Evolutionary conservation across 2,329 filamentous ascomycete species (phyloP).

Genomic region (Colletotrichum liriopes): DNA sequence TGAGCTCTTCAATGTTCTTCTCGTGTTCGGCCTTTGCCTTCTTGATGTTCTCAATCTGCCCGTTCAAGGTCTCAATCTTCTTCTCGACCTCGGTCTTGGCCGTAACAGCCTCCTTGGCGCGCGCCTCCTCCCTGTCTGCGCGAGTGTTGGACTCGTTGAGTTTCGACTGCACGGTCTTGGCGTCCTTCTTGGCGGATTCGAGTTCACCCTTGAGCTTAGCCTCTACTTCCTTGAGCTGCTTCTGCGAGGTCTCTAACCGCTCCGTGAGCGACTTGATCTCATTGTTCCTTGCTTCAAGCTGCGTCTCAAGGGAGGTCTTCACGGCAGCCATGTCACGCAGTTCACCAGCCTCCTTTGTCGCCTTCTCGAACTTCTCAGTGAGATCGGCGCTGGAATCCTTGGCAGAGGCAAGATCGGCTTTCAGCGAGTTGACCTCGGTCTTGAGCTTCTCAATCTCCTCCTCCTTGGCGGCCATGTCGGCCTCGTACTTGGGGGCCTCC

Average conservation of each 20-base stretch:
- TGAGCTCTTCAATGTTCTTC: slow-evolving; percentile 59
- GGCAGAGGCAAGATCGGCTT: slow-evolving; percentile 78
- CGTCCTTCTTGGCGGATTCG: slow-evolving; percentile 48
- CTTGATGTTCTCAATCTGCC: slow-evolving; percentile 60
- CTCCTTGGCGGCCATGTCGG: slow-evolving; percentile 62
- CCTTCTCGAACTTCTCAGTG: slow-evolving; percentile 76
- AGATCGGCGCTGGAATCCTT: slow-evolving; percentile 80
- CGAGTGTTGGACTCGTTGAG: slow-evolving; percentile 46
- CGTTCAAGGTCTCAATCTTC: slow-evolving; percentile 56
- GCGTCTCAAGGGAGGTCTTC: slow-evolving; percentile 63
- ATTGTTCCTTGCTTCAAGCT: slow-evolving; percentile 64
- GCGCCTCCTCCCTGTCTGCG: slow-evolving; percentile 50
- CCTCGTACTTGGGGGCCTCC: slow-evolving; percentile 81
- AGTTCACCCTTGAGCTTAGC: slow-evolving; percentile 49
- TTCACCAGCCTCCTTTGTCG: slow-evolving; percentile 74
- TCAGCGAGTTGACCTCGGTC: slow-evolving; percentile 76
- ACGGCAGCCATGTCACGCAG: slow-evolving; percentile 57
- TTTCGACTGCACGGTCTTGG: slow-evolving; percentile 48
- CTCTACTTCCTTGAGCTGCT: slow-evolving; percentile 62
- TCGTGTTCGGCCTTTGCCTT: slow-evolving; percentile 58
- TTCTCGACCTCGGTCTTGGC: slow-evolving; percentile 61
- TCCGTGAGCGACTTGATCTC: slow-evolving; percentile 68
- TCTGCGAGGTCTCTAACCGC: slow-evolving; percentile 60
- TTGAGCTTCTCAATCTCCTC: slow-evolving; percentile 81
- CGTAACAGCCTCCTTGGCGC: slow-evolving; percentile 52